phyloP scores from a whole-genome alignment of 1,284 basidiomycete genomes.

The Sanghuangporus baumii region DNA sequence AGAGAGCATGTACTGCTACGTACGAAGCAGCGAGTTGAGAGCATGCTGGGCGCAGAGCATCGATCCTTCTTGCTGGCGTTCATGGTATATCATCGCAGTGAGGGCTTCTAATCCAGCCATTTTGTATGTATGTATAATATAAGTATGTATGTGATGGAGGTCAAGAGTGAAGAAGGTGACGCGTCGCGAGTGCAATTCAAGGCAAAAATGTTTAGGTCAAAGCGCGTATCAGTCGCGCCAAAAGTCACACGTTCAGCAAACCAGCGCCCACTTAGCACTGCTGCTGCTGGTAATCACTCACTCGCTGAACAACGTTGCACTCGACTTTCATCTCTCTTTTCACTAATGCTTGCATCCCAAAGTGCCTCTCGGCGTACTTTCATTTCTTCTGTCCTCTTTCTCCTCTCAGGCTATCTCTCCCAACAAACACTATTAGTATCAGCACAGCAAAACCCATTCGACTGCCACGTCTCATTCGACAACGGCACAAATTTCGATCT shows the following conservation, averaged over 20 bases:
- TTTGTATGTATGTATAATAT: neutral
- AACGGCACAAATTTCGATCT: constrained; percentile 50
- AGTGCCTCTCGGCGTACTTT: neutral
- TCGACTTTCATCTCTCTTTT: constrained; percentile 1
- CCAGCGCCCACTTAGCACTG: neutral
- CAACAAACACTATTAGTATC: neutral
- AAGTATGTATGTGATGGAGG: neutral
- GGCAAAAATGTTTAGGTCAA: no score
- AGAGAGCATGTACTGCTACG: constrained; percentile 25
- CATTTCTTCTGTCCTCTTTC: neutral
- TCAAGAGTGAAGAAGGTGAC: constrained; percentile 5
- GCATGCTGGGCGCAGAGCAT: constrained; percentile 87
- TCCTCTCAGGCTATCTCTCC: neutral
- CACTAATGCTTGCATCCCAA: neutral
- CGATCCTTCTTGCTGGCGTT: constrained; percentile 68
- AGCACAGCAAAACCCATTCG: constrained; percentile 36
- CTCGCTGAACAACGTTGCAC: neutral
- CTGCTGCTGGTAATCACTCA: neutral
- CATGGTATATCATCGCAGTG: constrained; percentile 63
- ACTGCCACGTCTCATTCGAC: constrained; percentile 47
- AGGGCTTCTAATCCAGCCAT: constrained; percentile 59
- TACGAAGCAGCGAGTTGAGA: constrained; percentile 74
- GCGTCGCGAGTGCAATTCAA: neutral
- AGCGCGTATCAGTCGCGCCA: neutral
- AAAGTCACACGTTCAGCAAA: neutral